Evolutionary conservation across 2,329 filamentous ascomycete genomes (phyloP).

Genomic region (Fusarium scirpi): DNA sequence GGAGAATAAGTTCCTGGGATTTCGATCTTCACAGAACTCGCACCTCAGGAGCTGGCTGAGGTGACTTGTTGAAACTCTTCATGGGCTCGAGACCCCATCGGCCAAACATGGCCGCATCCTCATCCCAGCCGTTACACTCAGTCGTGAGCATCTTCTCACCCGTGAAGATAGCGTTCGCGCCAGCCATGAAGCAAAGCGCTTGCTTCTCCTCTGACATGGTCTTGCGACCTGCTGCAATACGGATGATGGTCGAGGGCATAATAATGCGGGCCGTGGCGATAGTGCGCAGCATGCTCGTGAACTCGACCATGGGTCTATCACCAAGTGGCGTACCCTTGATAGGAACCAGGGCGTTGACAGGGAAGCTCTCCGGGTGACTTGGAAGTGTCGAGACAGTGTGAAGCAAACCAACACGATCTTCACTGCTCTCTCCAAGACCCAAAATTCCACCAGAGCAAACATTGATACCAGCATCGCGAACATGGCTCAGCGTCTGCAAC

Average conservation of each 20-base stretch:
- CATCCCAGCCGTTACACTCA: slow-evolving; percentile 90
- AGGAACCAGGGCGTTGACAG: slow-evolving; percentile 89
- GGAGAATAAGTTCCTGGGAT: slow-evolving; percentile 1
- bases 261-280: slow-evolving; percentile 86
- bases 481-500: slow-evolving; percentile 80
- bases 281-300: slow-evolving; percentile 83
- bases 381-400: slow-evolving; percentile 86
- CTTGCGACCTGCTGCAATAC: slow-evolving; percentile 85
- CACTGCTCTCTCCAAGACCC: slow-evolving; percentile 81
- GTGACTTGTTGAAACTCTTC: slow-evolving; percentile 63
- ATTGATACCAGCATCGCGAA: slow-evolving; percentile 87
- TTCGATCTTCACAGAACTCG: slow-evolving; percentile 36
- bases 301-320: slow-evolving; percentile 77
- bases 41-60: slow-evolving; percentile 42
- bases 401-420: slow-evolving; percentile 85
- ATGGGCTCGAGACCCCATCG: slow-evolving; percentile 86
- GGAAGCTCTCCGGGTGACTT: slow-evolving; percentile 88
- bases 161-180: slow-evolving; percentile 94
- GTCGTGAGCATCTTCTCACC: slow-evolving; percentile 97
- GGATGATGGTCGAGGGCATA: slow-evolving; percentile 87
- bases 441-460: slow-evolving; percentile 93
- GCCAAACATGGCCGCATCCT: slow-evolving; percentile 86
- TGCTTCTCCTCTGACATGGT: slow-evolving; percentile 91
- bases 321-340: slow-evolving; percentile 91
- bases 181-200: slow-evolving; percentile 88